These are phyloP conservation scores for Nicotiana tomentosiformis DNA, from an alignment of 257 asterid genomes.

Conservation along the genomic window DNA sequence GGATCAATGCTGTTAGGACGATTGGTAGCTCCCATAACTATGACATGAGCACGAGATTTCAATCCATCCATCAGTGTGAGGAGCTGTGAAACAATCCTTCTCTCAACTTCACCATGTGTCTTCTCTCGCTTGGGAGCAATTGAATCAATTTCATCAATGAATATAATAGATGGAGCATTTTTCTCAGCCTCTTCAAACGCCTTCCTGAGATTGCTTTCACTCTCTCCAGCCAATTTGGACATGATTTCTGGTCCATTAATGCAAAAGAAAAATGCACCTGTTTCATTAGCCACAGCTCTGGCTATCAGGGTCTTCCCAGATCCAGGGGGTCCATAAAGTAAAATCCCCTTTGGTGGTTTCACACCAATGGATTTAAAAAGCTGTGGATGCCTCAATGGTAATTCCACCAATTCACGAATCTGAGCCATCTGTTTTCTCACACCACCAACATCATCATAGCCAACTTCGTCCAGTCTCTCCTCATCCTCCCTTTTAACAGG, in stretches of 20 bases:
- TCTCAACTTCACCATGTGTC: conserved; percentile 59
- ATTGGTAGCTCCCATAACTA: conserved; percentile 58
- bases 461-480: conserved; percentile 60
- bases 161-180: conserved; percentile 55
- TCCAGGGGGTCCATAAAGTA: conserved; percentile 56
- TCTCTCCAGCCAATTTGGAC: conserved; percentile 63
- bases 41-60: conserved; percentile 51
- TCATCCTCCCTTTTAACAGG: conserved; percentile 64
- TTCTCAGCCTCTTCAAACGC: conserved; percentile 68
- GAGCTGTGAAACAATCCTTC: conserved; percentile 56
- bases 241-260: conserved; percentile 60
- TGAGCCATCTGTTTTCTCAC: conserved; percentile 76
- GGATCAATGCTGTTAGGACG: conserved; percentile 60
- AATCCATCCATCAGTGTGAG: conserved; percentile 56
- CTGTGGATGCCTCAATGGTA: conserved; percentile 68
- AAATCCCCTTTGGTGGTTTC: conserved; percentile 66
- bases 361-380: conserved; percentile 71
- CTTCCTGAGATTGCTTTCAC: conserved; percentile 60
- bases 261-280: conserved; percentile 57
- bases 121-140: conserved; percentile 62
- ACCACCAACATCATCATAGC: conserved; percentile 74
- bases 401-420: conserved; percentile 66
- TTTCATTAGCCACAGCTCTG: conserved; percentile 58
- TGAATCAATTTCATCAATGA: conserved; percentile 56
- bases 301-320: conserved; percentile 59